Evolutionary conservation across 176 grass and related monocot genomes (phyloP).

Genomic region (Dactylis glomerata): DNA sequence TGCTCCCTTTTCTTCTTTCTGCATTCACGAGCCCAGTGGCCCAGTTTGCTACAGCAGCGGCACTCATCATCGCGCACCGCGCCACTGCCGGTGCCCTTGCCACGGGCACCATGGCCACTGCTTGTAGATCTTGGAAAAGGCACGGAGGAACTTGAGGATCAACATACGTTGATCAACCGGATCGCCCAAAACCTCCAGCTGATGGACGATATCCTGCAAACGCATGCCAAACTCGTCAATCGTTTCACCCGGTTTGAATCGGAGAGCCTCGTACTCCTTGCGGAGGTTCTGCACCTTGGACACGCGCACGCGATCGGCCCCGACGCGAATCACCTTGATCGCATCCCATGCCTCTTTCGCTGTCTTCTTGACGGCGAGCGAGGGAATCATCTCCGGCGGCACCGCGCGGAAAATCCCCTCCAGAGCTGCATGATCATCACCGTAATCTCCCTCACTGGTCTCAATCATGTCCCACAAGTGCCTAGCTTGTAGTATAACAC

Average conservation of each 20-base stretch:
- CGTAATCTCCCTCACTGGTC: accelerated
- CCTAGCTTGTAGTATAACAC: background rate
- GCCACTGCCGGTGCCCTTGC: too few species aligned
- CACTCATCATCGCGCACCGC: too few species aligned
- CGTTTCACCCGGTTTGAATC: background rate
- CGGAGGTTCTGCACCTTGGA: background rate
- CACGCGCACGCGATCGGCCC: accelerated
- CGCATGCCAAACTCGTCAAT: background rate
- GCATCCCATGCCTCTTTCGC: background rate
- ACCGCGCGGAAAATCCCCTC: background rate
- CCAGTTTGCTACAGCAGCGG: too few species aligned
- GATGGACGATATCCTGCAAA: background rate
- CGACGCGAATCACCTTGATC: background rate
- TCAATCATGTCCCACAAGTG: background rate
- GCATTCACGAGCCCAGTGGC: too few species aligned
- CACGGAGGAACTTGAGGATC: too few species aligned
- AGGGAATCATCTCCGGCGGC: background rate
- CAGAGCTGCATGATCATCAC: accelerated
- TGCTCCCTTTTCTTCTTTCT: too few species aligned
- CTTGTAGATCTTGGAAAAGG: too few species aligned
- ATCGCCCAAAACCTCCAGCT: background rate
- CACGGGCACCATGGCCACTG: too few species aligned
- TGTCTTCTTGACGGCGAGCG: background rate
- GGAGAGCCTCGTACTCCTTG: background rate
- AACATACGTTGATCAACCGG: too few species aligned